Percentiles rank a stretch among this genome's conserved stretches.
phyloP scores from a whole-genome alignment of 2,329 filamentous ascomycete genomes.

The Penicillium brevicompactum region DNA sequence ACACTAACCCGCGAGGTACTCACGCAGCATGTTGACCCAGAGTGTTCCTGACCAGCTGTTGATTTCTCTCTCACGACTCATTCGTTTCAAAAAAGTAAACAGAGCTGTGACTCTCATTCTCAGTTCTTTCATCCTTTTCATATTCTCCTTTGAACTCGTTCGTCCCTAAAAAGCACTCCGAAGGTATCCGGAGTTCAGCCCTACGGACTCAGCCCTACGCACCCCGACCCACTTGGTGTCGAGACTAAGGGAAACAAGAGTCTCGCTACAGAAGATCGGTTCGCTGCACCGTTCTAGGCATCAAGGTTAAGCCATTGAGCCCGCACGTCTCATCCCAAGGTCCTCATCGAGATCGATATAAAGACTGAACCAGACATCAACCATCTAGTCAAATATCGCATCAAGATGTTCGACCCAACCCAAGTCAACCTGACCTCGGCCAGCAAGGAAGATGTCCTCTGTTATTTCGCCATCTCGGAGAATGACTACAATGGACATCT shows the following conservation, averaged over 20 bases:
- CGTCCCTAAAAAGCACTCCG: background rate
- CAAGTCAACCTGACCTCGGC: constrained; percentile 47
- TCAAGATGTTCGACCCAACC: background rate
- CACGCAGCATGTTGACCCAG: background rate
- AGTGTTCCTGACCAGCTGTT: too few species aligned
- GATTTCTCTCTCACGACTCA: background rate
- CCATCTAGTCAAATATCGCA: too few species aligned
- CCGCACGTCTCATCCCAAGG: background rate
- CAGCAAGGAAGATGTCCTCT: constrained; percentile 50
- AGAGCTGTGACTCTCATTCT: too few species aligned
- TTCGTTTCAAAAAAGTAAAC: too few species aligned
- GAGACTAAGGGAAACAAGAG: background rate
- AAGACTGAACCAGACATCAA: background rate
- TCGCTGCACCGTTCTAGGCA: too few species aligned
- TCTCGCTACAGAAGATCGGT: too few species aligned
- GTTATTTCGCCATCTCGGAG: constrained; percentile 48
- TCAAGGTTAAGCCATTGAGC: too few species aligned
- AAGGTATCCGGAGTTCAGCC: constrained; percentile 8
- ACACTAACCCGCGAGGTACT: constrained; percentile 13
- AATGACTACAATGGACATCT: constrained; percentile 59
- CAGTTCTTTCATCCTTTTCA: too few species aligned
- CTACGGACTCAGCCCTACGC: constrained; percentile 3
- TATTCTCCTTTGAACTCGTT: too few species aligned
- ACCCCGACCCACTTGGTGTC: background rate
- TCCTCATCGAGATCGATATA: background rate